These are phyloP conservation scores for Larix kaempferi DNA, from an alignment of 75 land plant genomes.

Conservation along the genomic window DNA sequence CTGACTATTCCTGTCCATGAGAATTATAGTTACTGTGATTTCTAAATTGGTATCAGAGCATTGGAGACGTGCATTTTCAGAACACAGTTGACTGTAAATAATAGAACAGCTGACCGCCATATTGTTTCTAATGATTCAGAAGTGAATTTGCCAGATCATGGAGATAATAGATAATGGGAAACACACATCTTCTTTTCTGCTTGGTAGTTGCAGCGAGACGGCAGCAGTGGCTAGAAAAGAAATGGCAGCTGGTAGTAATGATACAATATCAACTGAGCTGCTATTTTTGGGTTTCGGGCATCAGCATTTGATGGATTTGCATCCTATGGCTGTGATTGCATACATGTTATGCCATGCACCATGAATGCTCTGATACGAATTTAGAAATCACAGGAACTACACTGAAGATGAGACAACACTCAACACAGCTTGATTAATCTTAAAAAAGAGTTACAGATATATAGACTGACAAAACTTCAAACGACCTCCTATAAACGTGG, in stretches of 20 bases:
- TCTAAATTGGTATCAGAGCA: too few species aligned
- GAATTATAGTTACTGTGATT: too few species aligned
- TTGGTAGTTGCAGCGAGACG: constrained; percentile 1
- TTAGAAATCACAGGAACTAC: too few species aligned
- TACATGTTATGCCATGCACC: constrained; percentile 88
- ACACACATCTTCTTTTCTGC: background rate
- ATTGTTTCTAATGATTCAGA: background rate
- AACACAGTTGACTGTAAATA: constrained; percentile 11
- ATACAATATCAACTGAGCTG: constrained; percentile 25
- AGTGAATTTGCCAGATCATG: constrained; percentile 4
- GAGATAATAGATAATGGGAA: constrained; percentile 14
- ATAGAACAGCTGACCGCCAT: constrained; percentile 11
- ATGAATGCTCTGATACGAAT: constrained; percentile 87
- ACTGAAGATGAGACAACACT: too few species aligned
- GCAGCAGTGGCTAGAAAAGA: constrained; percentile 1
- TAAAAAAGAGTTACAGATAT: too few species aligned
- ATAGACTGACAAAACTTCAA: too few species aligned
- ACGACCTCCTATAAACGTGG: too few species aligned
- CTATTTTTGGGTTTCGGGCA: constrained; percentile 24
- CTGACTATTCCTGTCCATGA: too few species aligned
- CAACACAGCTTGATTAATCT: too few species aligned
- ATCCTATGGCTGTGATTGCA: constrained; percentile 70
- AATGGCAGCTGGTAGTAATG: constrained; percentile 3
- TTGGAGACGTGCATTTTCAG: too few species aligned
- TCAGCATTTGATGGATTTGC: constrained; percentile 39